These are phyloP conservation scores for Brassica balearica DNA, from an alignment of 441 rosid species.

Conservation along the genomic window DNA sequence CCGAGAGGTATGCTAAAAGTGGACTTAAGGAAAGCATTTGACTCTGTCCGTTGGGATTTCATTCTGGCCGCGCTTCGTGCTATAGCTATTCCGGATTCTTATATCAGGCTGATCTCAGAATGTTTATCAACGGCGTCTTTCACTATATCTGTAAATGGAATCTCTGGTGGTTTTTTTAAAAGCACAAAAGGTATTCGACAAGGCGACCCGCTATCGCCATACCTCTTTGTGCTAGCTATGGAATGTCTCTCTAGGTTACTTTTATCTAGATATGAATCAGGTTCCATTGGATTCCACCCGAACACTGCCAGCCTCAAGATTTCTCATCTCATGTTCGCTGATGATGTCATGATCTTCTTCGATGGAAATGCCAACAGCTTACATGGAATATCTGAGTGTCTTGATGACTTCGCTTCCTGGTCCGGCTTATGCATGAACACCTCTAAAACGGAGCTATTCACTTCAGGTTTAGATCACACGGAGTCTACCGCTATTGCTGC, in stretches of 20 bases:
- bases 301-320: too few relatives aligned
- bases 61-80: not conserved
- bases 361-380: too few relatives aligned
- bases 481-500: too few relatives aligned
- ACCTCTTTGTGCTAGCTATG: not conserved
- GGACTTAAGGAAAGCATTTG: not conserved
- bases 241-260: not conserved
- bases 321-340: not conserved
- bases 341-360: too few relatives aligned
- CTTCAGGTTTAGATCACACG: too few relatives aligned
- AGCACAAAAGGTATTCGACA: not conserved
- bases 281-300: not conserved
- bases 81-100: not conserved
- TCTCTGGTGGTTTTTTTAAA: not conserved
- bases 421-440: too few relatives aligned
- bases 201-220: not conserved
- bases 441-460: too few relatives aligned
- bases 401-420: too few relatives aligned
- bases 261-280: not conserved
- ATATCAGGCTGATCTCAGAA: not conserved
- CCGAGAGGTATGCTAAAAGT: not conserved
- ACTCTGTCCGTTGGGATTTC: not conserved
- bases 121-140: not conserved
- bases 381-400: too few relatives aligned
- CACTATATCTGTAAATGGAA: not conserved